A percentile compares a stretch with the other conserved stretches of the same genome.
Conservation (phyloP, 2,329 filamentous ascomycete genomes). For the Aspergillus proliferans region DNA sequence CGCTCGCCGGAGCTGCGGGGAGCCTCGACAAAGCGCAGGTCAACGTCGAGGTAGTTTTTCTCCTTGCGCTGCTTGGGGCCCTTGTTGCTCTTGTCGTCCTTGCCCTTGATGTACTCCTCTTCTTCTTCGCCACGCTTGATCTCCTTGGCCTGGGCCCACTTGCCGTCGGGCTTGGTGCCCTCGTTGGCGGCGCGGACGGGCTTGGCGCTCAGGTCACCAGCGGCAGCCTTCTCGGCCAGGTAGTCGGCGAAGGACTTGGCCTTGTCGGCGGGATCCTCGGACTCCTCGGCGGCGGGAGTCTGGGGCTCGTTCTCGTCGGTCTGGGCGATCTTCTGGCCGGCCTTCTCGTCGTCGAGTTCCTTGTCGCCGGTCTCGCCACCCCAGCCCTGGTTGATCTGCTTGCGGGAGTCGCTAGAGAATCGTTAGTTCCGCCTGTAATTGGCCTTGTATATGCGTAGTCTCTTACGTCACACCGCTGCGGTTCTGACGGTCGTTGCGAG, state of each 20-base stretch:
- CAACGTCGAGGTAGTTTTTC: slow-evolving; percentile 84
- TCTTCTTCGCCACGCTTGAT: slow-evolving; percentile 53
- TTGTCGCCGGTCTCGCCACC: slow-evolving; percentile 73
- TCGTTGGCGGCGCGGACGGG: slow-evolving; percentile 88
- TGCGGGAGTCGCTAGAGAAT: slow-evolving; percentile 34
- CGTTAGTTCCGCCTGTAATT: slow-evolving; percentile 10
- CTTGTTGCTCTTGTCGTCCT: slow-evolving; percentile 63
- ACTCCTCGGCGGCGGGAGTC: slow-evolving; percentile 44
- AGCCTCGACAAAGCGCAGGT: slow-evolving; percentile 70
- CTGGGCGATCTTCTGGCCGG: slow-evolving; percentile 81
- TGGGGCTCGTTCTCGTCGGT: slow-evolving; percentile 70
- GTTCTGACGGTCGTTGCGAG: slow-evolving; percentile 58
- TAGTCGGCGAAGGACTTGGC: slow-evolving; percentile 85
- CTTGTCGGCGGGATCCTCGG: slow-evolving; percentile 69
- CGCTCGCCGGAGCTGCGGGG: slow-evolving; percentile 43
- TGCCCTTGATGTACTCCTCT: slow-evolving; percentile 66
- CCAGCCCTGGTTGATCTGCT: slow-evolving; percentile 72
- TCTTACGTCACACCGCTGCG: slow-evolving; percentile 56
- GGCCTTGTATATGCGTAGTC: slow-evolving; percentile 1
- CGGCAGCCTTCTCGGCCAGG: slow-evolving; percentile 67
- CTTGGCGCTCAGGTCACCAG: slow-evolving; percentile 58
- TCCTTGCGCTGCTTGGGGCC: slow-evolving; percentile 86
- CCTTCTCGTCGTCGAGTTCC: slow-evolving; percentile 86
- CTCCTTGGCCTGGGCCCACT: slow-evolving; percentile 81
- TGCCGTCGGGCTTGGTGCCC: slow-evolving; percentile 79